Base-by-base conservation (phyloP, 2,329 filamentous ascomycete species). In the Albifimbria verrucaria region DNA sequence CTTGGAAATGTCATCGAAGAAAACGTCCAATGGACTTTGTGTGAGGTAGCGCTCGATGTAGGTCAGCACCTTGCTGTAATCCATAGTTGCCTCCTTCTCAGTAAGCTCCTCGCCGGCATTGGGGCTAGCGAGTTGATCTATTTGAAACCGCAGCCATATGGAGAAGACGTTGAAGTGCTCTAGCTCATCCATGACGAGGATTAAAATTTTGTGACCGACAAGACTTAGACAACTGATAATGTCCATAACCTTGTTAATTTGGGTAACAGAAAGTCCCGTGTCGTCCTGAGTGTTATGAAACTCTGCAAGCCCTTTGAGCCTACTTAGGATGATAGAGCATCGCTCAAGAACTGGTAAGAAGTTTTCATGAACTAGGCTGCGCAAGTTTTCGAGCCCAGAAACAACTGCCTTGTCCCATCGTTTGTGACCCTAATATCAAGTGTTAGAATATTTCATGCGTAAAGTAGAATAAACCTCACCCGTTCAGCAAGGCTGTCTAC, bases 351-450 rank as follows among this genome's bases (percentile, higher is more conserved):
- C 91, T 0, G 94, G 94, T 2, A 97, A 78, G 49, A 97, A 85
- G 67, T 95, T 92, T 65, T 96, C 88, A 64, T 96, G 92, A 1
- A 92, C 78, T 12, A 97, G 78, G 50, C 83, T 82, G 48, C 91
- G 83, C 10, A 97, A 79, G 51, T 85, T 87, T 55, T 90, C 86
- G 20, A 97, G 86, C 1, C 92, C 90, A 4, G 85, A 83, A 2
- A 83, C 80, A 2, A 95, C 88, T 6, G 89, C 87, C 64, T 93
- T 95, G 57, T 97, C 92, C 94, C 94, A 99, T 48, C 94, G 81
- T 71, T 96, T 97, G 62, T 96, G 90, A 1, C 92, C 92, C 88
- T 94, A 49, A 20, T 18, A 1, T 20, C 17, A 25, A 41, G 51
- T 45, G 55, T 53, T 52, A 58, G 64, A 47, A 62, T 53, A 23